Base-by-base conservation (phyloP, 2,329 filamentous ascomycete species). In the Talaromyces sp. region DNA sequence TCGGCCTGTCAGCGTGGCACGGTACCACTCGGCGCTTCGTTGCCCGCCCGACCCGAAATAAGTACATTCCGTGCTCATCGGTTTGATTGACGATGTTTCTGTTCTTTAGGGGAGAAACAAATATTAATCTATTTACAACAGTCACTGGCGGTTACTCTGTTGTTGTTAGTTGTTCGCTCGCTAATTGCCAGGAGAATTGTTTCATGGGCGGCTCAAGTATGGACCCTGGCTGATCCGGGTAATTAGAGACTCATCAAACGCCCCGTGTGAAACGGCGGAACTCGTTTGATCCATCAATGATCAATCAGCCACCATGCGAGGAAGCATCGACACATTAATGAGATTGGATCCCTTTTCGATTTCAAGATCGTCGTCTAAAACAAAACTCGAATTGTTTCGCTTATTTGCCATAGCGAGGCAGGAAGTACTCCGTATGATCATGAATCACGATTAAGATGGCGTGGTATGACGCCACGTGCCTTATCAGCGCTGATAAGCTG, bases 401-500 rank as follows among this genome's bases (percentile, higher is more conserved):
- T 19, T 52, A 14, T 33, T 22, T 22, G 1, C 22, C 22, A 22
- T 22, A 2, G 22, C 22, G 22, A 22, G 22, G 22, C 22, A 22
- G 22, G 22, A 22, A 22, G 22, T 22, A 22, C 19, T 22, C 19
- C 22, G 33, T 35, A 19, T 16, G 47, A 50, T 50, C 24, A 50
- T 16, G 24, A 6, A 49, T 50, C 11, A 56, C 16, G 16, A 54
- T 19, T n/a, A 31, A 33, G n/a, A 35, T 33, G 14, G 22, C 6
- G 3, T 54, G 19, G 10, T 54, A 22, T 56, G 52, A 37, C 52
- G 33, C 31, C 52, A 56, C 33, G 52, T 56, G 52, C 52, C 50
- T 56, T 56, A 56, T 56, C 52, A 33, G 52, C n/a, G n/a, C n/a
- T 9, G 52, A 56, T 56, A 56, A 56, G 52, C 52, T 56, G 52